Evolutionary conservation across 2,329 filamentous ascomycete species (phyloP).

Genomic region (Cordyceps cateniannulata): DNA sequence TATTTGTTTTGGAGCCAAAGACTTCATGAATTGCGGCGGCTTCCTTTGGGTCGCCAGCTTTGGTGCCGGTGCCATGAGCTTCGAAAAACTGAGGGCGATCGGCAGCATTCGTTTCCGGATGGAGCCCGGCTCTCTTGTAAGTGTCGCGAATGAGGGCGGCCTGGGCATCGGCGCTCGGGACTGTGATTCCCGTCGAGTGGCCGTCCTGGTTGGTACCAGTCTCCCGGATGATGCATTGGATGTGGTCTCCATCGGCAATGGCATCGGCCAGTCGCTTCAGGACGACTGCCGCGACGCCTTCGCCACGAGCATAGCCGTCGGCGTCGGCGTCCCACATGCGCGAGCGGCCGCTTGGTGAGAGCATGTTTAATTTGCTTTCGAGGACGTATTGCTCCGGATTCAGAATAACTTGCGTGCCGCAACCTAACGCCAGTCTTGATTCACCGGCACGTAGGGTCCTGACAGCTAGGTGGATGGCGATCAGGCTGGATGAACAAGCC

Average conservation of each 20-base stretch:
- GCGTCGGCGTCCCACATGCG: conserved; percentile 36
- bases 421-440: conserved; percentile 29
- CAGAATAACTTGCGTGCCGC: conserved; percentile 23
- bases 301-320: conserved; percentile 46
- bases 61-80: conserved; percentile 26
- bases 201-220: conserved; percentile 48
- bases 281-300: conserved; percentile 40
- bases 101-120: conserved; percentile 22
- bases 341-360: conserved; percentile 28
- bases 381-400: conserved; percentile 7
- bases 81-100: conserved; percentile 33
- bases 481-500: conserved; percentile 30
- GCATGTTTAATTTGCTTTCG: conserved; percentile 36
- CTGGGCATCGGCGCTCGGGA: conserved; percentile 41
- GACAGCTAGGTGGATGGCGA: conserved; percentile 26
- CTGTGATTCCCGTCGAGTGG: conserved; percentile 45
- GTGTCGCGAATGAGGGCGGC: conserved; percentile 29
- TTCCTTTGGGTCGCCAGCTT: conserved; percentile 43
- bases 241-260: conserved; percentile 43
- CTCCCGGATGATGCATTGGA: conserved; percentile 40
- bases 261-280: conserved; percentile 41
- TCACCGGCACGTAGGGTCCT: conserved; percentile 19
- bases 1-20: conserved; percentile 21
- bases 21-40: conserved; percentile 37
- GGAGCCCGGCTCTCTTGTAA: conserved; percentile 31